Base-by-base conservation (phyloP, 1,284 basidiomycete genomes). In the Rhodotorula sp. region DNA sequence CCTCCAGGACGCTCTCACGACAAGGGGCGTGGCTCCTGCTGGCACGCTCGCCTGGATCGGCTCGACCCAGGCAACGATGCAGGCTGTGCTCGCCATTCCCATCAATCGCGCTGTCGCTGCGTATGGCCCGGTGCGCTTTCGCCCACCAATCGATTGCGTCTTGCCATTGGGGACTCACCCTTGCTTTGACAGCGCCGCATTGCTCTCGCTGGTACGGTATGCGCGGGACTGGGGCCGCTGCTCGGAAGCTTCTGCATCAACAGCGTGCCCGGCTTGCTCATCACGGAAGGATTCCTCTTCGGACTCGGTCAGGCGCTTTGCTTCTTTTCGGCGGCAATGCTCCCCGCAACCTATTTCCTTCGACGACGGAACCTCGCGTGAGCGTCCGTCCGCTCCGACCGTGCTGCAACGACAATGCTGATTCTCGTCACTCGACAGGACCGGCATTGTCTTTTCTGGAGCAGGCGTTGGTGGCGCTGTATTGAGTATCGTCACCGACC, bases 1-100 rank as follows among this genome's bases (percentile, higher is more conserved):
- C 4, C 52, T 68, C 23, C 72, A 74, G 23, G 69, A 71, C 17
- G 72, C 66, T 10, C 54, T 71, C 4, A 64, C 68, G 1, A 13
- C 64, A 5, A 25, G 23, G 0, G 62, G 64, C 1, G 49, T 68
- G 3, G 66, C 69, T 1, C 57, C 66, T 1, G 25, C 66, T 0
- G 57, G 68, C 1, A 72, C 63, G 5, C 66, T 74, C 16, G 58
- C 73, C 1, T 74, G 58, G 46, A 65, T 72, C 25, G 73, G 73
- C 1, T 52, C 49, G 7, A 59, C 59, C 0, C 73, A 72, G 41
- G 70, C 68, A 3, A 48, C 60, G 0, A 44, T 70, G 1, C 50
- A 66, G 21, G 73, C 70, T 0, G 16, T 72, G 3, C 63, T 70
- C 9, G 73, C 70, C 3, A 72, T 74, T 45, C 73, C 68, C 1